Evolutionary conservation across 306 rosid genomes (phyloP).

Genomic region (Morella rubra): DNA sequence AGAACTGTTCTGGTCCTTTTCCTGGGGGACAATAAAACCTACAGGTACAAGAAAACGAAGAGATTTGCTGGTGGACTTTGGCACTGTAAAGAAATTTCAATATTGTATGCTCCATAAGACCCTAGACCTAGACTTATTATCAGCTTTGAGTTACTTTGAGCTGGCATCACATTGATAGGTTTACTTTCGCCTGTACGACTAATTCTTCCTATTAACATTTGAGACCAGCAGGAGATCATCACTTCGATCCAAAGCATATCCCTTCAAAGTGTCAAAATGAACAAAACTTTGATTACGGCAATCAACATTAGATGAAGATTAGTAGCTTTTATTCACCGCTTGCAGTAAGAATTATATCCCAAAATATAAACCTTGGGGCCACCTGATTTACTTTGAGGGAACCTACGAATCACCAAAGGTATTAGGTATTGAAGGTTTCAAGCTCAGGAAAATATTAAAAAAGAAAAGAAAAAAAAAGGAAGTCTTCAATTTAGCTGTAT

Average conservation of each 20-base stretch:
- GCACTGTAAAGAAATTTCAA: too few relatives aligned
- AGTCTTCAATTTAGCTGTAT: too few relatives aligned
- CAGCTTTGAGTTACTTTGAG: too few relatives aligned
- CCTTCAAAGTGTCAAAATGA: constrained; percentile 7
- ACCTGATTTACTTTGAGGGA: background rate
- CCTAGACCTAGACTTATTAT: constrained; percentile 31
- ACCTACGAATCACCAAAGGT: background rate
- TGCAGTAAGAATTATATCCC: background rate
- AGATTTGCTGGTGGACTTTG: too few relatives aligned
- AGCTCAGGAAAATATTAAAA: background rate
- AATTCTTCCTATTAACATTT: too few relatives aligned
- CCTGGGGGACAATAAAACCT: too few relatives aligned
- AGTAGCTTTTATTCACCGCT: background rate
- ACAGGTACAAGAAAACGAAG: too few relatives aligned
- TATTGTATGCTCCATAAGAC: background rate
- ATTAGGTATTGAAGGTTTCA: background rate
- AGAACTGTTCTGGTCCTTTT: too few relatives aligned
- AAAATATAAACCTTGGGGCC: background rate
- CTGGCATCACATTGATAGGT: background rate
- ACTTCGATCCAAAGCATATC: too few relatives aligned
- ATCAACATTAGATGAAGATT: background rate
- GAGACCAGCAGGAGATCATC: background rate
- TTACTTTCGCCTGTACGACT: too few relatives aligned
- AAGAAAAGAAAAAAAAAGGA: too few relatives aligned
- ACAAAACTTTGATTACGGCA: background rate